Evolutionary conservation across 2,329 filamentous ascomycete genomes (phyloP), one percentile per base, ranked within the genome.

Genomic region (Fusarium anguioides): DNA sequence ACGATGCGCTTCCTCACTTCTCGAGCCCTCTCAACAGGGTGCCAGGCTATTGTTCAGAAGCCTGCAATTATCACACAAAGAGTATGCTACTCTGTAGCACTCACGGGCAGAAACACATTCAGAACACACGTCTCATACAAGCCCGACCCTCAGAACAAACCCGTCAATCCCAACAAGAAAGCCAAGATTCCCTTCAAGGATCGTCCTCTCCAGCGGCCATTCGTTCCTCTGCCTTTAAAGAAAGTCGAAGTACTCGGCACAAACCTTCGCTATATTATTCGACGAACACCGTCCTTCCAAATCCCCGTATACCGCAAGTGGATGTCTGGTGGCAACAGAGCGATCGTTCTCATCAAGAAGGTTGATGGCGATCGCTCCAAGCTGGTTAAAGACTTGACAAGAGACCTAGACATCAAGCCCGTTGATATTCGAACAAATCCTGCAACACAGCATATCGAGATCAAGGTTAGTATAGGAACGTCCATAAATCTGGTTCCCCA

Each of bases 241-340:
- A 72, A 76, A 1, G 46, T 60, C 10, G 71, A 76, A 33, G 70
- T 79, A 46, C 70, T 79, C 37, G 56, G 58, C 14, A 64, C 66
- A 14, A 47, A 65, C 14, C 58, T 70, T 23, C 85, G 87, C 12
- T 97, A 94, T 82, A 85, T 89, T 72, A 85, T 98, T 67, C 83
- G 83, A 49, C 90, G 93, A 64, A 95, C 93, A 5, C 81, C 83
- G 2, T 89, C 87, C 35, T 86, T 88, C 45, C 88, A 93, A 68
- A 81, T 96, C 4, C 89, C 93, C 23, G 86, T 98, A 41, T 99
- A 98, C 80, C 83, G 89, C 17, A 83, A 88, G 68, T 82, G 80
- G 67, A 94, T 92, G 81, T 84, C 88, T 14, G 93, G 93, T 50
- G 92, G 93, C 15, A 96, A 92, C 68, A 84, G 89, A 75, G 87